A percentile compares a stretch with the other conserved stretches of the same genome.
Evolutionary conservation across 2,329 filamentous ascomycete genomes (phyloP).

Genomic region (Cladosporium sp.): DNA sequence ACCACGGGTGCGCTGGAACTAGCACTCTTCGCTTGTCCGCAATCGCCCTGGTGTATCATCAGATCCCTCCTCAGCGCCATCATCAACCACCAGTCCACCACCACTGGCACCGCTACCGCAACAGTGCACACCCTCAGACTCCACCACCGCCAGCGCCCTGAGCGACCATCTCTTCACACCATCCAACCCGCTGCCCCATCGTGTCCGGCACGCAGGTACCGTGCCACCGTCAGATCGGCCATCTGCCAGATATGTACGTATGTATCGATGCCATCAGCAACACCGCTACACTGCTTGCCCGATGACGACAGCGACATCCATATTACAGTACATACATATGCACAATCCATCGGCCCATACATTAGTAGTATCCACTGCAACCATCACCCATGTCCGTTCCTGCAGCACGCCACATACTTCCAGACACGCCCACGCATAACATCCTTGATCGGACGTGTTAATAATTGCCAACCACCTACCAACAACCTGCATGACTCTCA

Average conservation of each 20-base stretch:
- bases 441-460: not conserved
- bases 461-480: not conserved
- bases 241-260: not conserved
- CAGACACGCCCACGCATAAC: constrained; percentile 6
- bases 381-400: constrained; percentile 14
- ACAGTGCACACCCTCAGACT: not conserved
- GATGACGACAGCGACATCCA: constrained; percentile 15
- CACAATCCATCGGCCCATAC: constrained; percentile 8
- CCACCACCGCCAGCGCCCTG: not conserved
- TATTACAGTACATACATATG: not conserved
- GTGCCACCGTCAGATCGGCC: not conserved
- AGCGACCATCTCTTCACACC: not conserved
- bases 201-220: not conserved
- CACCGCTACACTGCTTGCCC: not conserved
- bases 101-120: not conserved
- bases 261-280: not conserved
- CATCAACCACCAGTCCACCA: not conserved
- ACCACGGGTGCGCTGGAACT: constrained; percentile 15
- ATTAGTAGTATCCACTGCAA: not conserved
- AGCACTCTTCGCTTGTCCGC: not conserved
- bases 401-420: constrained; percentile 12
- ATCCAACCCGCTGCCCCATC: not conserved
- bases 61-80: not conserved
- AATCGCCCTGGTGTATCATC: not conserved
- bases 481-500: constrained; percentile 4